Base-by-base conservation (phyloP, 2,329 filamentous ascomycete genomes). In the Pezicula neosporulosa region DNA sequence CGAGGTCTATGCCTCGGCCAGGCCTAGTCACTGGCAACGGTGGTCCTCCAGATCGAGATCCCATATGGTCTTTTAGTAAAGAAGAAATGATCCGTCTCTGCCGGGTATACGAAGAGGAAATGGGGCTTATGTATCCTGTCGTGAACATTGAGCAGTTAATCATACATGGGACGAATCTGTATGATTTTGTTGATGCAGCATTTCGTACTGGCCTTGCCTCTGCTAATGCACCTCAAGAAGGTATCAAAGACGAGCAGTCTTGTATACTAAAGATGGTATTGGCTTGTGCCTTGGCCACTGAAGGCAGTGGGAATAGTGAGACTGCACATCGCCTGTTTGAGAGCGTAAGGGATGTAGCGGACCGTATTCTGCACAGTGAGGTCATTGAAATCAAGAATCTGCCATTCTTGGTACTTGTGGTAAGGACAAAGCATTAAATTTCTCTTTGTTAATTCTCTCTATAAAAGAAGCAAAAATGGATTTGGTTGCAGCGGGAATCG, bases 71-170 rank as follows among this genome's bases (percentile, higher is more conserved):
- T 7, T 81, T 95, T 45, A 81, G 81, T 49, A 85, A 86, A 62
- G 83, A 91, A 35, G 91, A 97, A 64, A 89, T 94, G 62, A 68
- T 93, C 18, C 82, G 90, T 1, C 72, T 97, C 13, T 90, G 89
- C 58, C 78, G 82, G 13, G 75, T 95, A 0, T 93, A 94, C 64
- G 89, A 96, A 59, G 91, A 97, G 61, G 92, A 97, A 66, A 86
- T 95, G 62, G 90, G 90, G 41, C 81, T 93, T 62, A 95, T 96
- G 90, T 96, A 96, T 66, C 93, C 93, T 0, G 81, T 96, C 4
- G 69, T 96, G 44, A 81, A 89, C 59, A 87, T 96, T 35, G 81
- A 87, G 39, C 77, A 78, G 39, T 74, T 95, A 37, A 83, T 89
- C 36, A 74, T 76, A 6, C 88, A 96, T 66, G 85, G 86, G 6